Evolutionary conservation across 352 stramenopile species (phyloP), one percentile per base, ranked within the genome.

Genomic region (Pythium grandisporangium): DNA sequence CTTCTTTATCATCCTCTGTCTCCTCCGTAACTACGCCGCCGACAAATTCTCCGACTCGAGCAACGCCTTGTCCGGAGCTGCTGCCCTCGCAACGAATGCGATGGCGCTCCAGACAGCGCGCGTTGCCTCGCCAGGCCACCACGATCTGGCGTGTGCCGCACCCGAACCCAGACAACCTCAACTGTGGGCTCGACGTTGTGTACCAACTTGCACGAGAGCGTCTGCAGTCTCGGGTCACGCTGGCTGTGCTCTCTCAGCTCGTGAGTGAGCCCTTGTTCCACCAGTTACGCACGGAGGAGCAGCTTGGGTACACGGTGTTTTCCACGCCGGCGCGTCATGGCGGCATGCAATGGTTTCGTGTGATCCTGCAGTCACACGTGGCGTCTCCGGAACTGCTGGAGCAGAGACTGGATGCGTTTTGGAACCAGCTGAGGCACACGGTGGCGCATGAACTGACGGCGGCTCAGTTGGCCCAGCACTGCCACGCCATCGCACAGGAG

Each of bases 361-460:
- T 93, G 38, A 67, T 93, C 12, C 41, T 93, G 2, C 79, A 94
- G 48, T 92, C 76, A 4, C 84, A 79, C 36, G 69, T 85, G 8
- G 66, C 69, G 16, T 49, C 70, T 10, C 76, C 82, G 0, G 60
- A 66, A 29, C 73, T 69, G 26, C 62, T 94, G 20, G 63, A 92
- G 30, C 58, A 80, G 27, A 59, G 76, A 11, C 68, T 95, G 21
- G 72, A 90, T 30, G 49, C 52, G 3, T 93, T 93, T 48, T 63
- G 79, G 25, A 17, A 14, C 0, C 45, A 53, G 3, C 69, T 86
- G 14, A 57, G 68, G 10, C 42, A 55, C 10, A 51, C 32, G 6
- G 43, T 84, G 10, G 42, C 37, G 6, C 14, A 70, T 44, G 29
- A 49, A 12, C 70, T 74, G 47, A 45, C 42, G 6, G n/a, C 34